Evolutionary conservation across 345 rosid genomes (phyloP), one percentile per base, ranked within the genome.

Genomic region (rapeseed (Brassica napus)): DNA sequence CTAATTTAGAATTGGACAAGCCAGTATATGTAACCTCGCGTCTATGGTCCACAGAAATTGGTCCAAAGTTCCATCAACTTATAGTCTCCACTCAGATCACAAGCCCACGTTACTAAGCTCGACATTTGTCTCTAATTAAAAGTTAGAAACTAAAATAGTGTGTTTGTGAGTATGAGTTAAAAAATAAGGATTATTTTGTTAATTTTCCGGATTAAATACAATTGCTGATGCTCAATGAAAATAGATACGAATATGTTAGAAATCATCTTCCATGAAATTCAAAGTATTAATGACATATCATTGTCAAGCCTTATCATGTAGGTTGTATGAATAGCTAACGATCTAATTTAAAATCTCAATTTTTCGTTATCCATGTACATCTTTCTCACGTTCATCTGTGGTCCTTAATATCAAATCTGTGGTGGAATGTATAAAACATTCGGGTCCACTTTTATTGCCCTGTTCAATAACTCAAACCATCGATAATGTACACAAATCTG

Each of bases 291-390:
- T 58, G 73, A 68, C 39, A 34, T 54, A 18, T 54, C 68, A 57
- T 74, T 76, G 47, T 44, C 37, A 63, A 70, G 44, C 57, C 71
- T 70, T 23, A 68, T 47, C 70, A 18, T 47, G 35, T 60, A 28
- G 49, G 68, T 12, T 30, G 65, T 60, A 60, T 1, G 32, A 61
- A 4, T 69, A 23, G 49, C 1, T 21, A 58, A 63, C 21, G 75
- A 52, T 70, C 15, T 62, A 34, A 28, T 52, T 4, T 23, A 24
- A 63, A 15, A 3, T 35, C n/a, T 74, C 62, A 5, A 4, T 0
- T n/a, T 31, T 24, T n/a, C 0, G 3, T 32, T 31, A 3, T 73
- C 69, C 44, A 47, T 18, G 35, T 21, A n/a, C 49, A 28, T 73
- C 11, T n/a, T 4, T 69, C 8, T 77, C 6, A 0, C 26, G 4